phyloP scores from a whole-genome alignment of 1,139 yeast genomes.

The Casaregolazyma lundiana region DNA sequence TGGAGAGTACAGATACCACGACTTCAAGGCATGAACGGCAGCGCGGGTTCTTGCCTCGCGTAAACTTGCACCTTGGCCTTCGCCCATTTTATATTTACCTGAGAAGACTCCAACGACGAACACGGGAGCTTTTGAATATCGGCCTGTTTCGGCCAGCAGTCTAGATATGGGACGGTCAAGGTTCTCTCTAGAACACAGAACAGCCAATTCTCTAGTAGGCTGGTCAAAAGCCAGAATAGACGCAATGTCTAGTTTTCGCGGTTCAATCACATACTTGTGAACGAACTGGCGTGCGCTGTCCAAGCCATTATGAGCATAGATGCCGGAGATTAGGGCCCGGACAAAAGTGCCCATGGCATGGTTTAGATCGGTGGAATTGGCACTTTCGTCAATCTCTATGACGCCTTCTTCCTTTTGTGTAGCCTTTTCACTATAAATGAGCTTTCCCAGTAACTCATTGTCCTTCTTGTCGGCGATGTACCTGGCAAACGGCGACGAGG shows the following conservation, averaged over 20 bases:
- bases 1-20: conserved; percentile 90
- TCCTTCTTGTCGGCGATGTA: conserved; percentile 66
- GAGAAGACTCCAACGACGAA: conserved; percentile 88
- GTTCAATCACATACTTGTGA: conserved; percentile 57
- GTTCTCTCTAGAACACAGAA: conserved; percentile 74
- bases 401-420: conserved; percentile 41
- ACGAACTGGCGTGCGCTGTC: conserved; percentile 60
- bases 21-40: conserved; percentile 82
- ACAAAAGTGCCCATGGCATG: conserved; percentile 48
- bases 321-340: conserved; percentile 43
- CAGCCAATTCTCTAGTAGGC: conserved; percentile 81
- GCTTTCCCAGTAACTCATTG: conserved; percentile 37
- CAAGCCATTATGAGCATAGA: conserved; percentile 50
- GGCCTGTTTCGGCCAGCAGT: conserved; percentile 88
- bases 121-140: conserved; percentile 77
- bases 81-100: conserved; percentile 81
- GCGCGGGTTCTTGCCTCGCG: conserved; percentile 92
- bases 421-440: conserved; percentile 28
- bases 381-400: conserved; percentile 30
- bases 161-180: conserved; percentile 73
- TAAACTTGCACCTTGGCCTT: conserved; percentile 90
- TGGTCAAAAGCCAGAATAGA: conserved; percentile 74
- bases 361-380: conserved; percentile 33
- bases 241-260: conserved; percentile 70
- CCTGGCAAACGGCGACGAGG: conserved; percentile 54